Percentiles rank a stretch among this genome's conserved stretches.
Evolutionary conservation across 306 rosid species (phyloP).

Genomic region (Geum urbanum): DNA sequence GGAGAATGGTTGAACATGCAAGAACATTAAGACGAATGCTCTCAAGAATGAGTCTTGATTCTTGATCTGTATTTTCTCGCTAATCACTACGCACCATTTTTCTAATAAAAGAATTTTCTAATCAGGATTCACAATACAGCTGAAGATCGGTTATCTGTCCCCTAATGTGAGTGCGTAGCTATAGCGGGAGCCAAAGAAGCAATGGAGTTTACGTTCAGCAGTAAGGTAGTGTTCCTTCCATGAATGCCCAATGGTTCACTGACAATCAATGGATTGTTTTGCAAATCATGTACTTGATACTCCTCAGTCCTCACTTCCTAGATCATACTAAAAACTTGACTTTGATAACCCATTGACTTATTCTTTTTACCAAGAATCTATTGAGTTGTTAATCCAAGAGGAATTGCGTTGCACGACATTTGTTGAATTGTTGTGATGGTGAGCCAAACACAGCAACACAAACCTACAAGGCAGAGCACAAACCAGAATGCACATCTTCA

Average conservation of each 20-base stretch:
- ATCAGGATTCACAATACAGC: background rate
- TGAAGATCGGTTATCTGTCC: background rate
- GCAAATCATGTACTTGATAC: background rate
- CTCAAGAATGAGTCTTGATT: background rate
- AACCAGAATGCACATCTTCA: background rate
- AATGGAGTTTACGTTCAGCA: background rate
- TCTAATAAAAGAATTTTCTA: background rate
- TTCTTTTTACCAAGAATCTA: background rate
- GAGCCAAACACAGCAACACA: background rate
- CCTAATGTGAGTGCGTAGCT: background rate
- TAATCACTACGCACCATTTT: background rate
- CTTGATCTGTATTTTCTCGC: background rate
- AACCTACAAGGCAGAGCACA: background rate
- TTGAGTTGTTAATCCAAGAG: background rate
- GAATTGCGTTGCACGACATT: background rate
- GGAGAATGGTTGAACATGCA: background rate
- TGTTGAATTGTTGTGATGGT: constrained; percentile 9
- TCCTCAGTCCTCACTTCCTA: background rate
- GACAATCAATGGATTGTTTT: background rate
- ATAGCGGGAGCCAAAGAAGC: background rate
- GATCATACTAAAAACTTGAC: background rate
- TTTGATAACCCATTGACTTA: background rate
- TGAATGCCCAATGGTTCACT: background rate
- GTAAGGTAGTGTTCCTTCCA: background rate
- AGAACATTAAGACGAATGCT: background rate